A percentile compares a stretch with the other conserved stretches of the same genome.
phyloP scores from a whole-genome alignment of 306 rosid genomes.

The Lathyrus sativus region DNA sequence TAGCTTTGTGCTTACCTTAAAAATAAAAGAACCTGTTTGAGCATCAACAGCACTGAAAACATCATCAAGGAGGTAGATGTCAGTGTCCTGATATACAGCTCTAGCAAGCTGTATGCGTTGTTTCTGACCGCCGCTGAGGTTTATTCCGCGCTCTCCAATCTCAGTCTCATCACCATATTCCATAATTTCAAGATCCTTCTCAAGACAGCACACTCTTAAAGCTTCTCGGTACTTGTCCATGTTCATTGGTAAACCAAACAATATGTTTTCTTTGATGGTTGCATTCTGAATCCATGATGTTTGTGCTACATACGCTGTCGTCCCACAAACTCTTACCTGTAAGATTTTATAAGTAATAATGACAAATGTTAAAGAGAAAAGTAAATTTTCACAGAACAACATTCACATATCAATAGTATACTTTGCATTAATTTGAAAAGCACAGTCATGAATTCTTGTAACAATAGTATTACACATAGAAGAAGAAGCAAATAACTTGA shows the following conservation, averaged over 20 bases:
- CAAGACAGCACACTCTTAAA: conserved; percentile 73
- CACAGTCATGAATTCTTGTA: no score
- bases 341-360: not conserved
- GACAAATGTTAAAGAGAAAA: no score
- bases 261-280: conserved; percentile 78
- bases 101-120: conserved; percentile 87
- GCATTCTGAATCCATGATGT: conserved; percentile 96
- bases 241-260: conserved; percentile 76
- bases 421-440: no score
- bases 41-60: conserved; percentile 95
- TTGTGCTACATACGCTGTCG: conserved; percentile 81
- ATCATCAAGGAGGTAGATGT: conserved; percentile 85
- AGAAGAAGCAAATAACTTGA: no score
- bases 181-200: conserved; percentile 85
- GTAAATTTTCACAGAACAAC: no score
- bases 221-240: conserved; percentile 57
- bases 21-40: conserved; percentile 81
- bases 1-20: conserved; percentile 55
- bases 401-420: no score
- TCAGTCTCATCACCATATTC: conserved; percentile 81
- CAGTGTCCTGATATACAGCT: conserved; percentile 82
- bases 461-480: no score
- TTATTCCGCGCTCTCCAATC: conserved; percentile 93
- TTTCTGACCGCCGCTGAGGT: conserved; percentile 93
- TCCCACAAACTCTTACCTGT: conserved; percentile 80